These are phyloP conservation scores for Capillidium rhysosporum DNA, from an alignment of 371 early-diverging fungal species.

Conservation along the genomic window DNA sequence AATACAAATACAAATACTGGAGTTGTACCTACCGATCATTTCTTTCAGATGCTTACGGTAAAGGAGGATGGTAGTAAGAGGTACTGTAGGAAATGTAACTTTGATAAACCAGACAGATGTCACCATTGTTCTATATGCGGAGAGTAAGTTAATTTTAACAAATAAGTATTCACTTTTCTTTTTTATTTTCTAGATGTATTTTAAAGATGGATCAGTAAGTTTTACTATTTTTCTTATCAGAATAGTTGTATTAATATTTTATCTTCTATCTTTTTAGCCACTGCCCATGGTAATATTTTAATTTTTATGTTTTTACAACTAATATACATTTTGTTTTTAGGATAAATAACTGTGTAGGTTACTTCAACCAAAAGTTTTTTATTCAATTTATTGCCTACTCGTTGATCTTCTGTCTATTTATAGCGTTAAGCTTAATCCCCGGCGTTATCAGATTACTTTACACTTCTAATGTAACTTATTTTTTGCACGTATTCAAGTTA, in stretches of 20 bases:
- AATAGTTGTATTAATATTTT: background rate
- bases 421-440: constrained; percentile 20
- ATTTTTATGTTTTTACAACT: constrained; percentile 1
- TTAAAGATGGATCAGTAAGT: constrained; percentile 51
- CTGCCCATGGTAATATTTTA: constrained; percentile 23
- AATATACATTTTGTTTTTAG: constrained; percentile 11
- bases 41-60: constrained; percentile 15
- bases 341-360: constrained; percentile 54
- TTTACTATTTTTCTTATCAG: background rate
- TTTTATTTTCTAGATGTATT: constrained; percentile 18
- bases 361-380: constrained; percentile 42
- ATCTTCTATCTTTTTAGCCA: constrained; percentile 14
- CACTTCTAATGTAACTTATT: background rate
- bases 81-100: constrained; percentile 39
- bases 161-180: too few relatives aligned
- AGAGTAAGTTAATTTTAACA: constrained; percentile 17
- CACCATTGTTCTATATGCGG: constrained; percentile 45
- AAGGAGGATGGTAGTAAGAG: constrained; percentile 30
- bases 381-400: constrained; percentile 34
- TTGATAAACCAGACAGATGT: constrained; percentile 33
- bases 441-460: constrained; percentile 14
- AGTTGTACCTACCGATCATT: background rate
- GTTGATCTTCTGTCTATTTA: constrained; percentile 22
- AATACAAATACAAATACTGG: background rate
- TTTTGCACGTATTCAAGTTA: constrained; percentile 9